phyloP scores from a whole-genome alignment of 2,329 filamentous ascomycete species.

The Colletotrichum nymphaeae region DNA sequence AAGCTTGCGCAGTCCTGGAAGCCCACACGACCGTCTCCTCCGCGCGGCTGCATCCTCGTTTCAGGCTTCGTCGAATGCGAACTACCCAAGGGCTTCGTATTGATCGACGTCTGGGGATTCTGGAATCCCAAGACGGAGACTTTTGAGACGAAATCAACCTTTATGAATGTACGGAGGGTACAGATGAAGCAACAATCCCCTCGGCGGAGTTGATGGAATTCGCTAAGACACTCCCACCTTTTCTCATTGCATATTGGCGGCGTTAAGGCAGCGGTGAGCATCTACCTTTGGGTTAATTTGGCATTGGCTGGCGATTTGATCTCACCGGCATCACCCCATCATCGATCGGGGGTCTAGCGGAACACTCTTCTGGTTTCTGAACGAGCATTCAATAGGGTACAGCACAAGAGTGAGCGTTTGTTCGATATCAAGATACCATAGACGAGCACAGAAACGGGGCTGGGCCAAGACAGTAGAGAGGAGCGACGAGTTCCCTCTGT shows the following conservation, averaged over 20 bases:
- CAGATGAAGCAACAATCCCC: slow-evolving; percentile 37
- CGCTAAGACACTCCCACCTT: not conserved
- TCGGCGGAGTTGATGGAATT: not conserved
- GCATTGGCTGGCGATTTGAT: slow-evolving; percentile 13
- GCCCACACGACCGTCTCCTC: slow-evolving; percentile 54
- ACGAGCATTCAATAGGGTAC: slow-evolving; percentile 10
- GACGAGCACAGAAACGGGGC: slow-evolving; percentile 9
- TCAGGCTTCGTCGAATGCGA: slow-evolving; percentile 66
- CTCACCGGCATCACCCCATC: not conserved
- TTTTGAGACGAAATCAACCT: slow-evolving; percentile 44
- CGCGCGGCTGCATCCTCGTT: slow-evolving; percentile 62
- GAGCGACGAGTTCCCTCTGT: not conserved
- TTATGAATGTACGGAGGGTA: slow-evolving; percentile 31
- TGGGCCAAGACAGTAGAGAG: not conserved
- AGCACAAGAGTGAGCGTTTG: slow-evolving; percentile 25
- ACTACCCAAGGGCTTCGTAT: slow-evolving; percentile 57
- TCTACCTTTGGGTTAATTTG: slow-evolving; percentile 16
- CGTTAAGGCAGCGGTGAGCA: slow-evolving; percentile 28
- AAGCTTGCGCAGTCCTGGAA: slow-evolving; percentile 55
- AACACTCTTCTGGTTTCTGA: not conserved
- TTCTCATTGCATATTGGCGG: slow-evolving; percentile 23
- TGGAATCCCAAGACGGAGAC: slow-evolving; percentile 67
- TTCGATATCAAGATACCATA: slow-evolving; percentile 32
- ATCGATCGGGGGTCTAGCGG: slow-evolving; percentile 1
- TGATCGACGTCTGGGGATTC: slow-evolving; percentile 63